These are phyloP conservation scores for Apiosordaria backusii DNA, from an alignment of 495 filamentous ascomycete species.

Conservation along the genomic window DNA sequence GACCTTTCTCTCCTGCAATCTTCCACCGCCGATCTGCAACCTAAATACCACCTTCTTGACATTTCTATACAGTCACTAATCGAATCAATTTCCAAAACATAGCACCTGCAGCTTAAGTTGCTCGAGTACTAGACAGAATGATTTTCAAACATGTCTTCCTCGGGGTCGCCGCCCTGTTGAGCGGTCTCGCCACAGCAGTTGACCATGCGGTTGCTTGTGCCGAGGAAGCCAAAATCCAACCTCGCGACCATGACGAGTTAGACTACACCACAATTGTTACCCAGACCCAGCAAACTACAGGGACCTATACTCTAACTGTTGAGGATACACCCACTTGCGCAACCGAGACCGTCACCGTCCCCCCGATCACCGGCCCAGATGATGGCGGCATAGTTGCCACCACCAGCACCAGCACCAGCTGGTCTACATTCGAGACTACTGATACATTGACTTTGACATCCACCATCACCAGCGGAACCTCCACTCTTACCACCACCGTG, in stretches of 20 bases:
- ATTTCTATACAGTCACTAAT: background rate
- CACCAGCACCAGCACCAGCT: background rate
- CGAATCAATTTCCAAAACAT: background rate
- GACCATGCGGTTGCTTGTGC: background rate
- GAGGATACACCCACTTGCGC: background rate
- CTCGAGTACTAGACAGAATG: background rate
- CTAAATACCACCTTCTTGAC: background rate
- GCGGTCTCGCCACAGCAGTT: background rate
- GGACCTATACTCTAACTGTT: background rate
- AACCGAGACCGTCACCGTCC: background rate
- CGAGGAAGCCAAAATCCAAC: background rate
- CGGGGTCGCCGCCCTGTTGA: background rate
- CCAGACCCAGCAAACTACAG: background rate
- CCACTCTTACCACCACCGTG: background rate
- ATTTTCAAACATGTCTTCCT: background rate
- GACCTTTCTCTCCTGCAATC: background rate
- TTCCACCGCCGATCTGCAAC: background rate
- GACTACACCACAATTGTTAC: background rate
- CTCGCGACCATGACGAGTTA: background rate
- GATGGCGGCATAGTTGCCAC: background rate
- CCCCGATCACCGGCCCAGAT: background rate
- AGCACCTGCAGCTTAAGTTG: background rate
- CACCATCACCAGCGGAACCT: background rate
- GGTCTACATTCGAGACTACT: background rate
- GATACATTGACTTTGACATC: background rate